Conservation (phyloP, 1,284 basidiomycete species). For the Wallemia ichthyophaga region DNA sequence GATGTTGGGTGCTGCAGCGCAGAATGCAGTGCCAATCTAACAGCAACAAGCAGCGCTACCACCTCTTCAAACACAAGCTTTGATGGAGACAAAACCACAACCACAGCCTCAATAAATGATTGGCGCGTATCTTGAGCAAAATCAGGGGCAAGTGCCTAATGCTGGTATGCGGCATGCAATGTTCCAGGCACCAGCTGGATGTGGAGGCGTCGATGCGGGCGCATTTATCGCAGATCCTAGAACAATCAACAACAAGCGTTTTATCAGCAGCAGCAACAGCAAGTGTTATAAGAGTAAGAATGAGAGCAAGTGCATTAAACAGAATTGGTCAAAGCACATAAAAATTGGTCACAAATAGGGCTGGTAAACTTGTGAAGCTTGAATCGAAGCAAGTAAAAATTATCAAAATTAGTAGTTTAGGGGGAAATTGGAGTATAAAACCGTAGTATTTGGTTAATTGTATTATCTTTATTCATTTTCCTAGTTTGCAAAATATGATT, state of each 20-base stretch:
- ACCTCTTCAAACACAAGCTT: neutral
- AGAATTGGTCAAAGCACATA: no score
- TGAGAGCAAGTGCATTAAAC: neutral
- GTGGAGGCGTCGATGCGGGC: neutral
- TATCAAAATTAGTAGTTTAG: no score
- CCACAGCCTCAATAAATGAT: no score
- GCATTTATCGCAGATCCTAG: neutral
- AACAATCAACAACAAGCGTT: neutral
- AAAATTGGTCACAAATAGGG: no score
- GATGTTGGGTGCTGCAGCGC: neutral
- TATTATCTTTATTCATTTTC: no score
- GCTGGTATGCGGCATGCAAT: neutral
- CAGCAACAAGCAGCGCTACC: neutral
- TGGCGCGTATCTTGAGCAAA: no score
- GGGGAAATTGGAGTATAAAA: no score
- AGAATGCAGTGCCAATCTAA: neutral
- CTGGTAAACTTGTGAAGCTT: no score
- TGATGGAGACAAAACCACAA: no score
- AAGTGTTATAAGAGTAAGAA: neutral
- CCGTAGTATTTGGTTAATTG: no score
- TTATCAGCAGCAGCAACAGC: neutral
- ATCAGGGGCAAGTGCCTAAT: neutral
- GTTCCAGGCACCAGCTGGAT: neutral
- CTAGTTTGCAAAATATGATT: no score
- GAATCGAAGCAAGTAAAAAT: no score